Evolutionary conservation across 352 stramenopile genomes (phyloP).

Genomic region (Phytopythium vexans): DNA sequence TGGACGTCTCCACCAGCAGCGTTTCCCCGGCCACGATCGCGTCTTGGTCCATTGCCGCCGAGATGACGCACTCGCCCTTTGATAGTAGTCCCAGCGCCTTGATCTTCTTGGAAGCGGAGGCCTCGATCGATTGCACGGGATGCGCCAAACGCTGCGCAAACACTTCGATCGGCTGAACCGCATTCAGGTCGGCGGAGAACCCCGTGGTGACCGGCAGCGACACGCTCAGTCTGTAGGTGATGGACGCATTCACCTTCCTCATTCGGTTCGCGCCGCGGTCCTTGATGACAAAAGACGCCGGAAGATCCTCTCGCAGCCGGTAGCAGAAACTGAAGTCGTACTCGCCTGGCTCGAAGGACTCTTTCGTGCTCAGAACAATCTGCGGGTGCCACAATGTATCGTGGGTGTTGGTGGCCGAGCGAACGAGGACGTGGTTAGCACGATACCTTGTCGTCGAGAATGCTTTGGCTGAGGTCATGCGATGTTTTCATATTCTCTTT

Average conservation of each 20-base stretch:
- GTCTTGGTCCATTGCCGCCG: conserved; percentile 21
- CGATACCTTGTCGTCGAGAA: not conserved
- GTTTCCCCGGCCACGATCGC: conserved; percentile 22
- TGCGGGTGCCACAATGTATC: too few relatives aligned
- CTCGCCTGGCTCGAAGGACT: conserved; percentile 12
- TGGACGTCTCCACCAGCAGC: conserved; percentile 19
- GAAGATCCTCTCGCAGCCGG: conserved; percentile 39
- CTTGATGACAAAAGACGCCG: conserved; percentile 40
- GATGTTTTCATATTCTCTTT: too few relatives aligned
- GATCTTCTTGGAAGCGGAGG: conserved; percentile 15
- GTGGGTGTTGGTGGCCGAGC: too few relatives aligned
- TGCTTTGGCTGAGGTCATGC: not conserved
- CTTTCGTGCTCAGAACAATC: not conserved
- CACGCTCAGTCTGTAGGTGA: conserved; percentile 66
- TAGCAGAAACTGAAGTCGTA: conserved; percentile 74
- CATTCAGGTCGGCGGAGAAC: conserved; percentile 65
- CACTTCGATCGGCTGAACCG: conserved; percentile 22
- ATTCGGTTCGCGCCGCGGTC: conserved; percentile 20
- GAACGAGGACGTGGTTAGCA: too few relatives aligned
- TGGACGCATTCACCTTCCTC: conserved; percentile 49
- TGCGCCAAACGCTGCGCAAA: conserved; percentile 19
- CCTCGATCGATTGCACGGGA: conserved; percentile 16
- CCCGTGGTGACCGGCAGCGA: conserved; percentile 58
- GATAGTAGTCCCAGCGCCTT: conserved; percentile 27
- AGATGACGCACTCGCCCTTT: conserved; percentile 23